These are phyloP conservation scores for Pythium inflatum DNA, from an alignment of 352 stramenopile species.

Conservation along the genomic window DNA sequence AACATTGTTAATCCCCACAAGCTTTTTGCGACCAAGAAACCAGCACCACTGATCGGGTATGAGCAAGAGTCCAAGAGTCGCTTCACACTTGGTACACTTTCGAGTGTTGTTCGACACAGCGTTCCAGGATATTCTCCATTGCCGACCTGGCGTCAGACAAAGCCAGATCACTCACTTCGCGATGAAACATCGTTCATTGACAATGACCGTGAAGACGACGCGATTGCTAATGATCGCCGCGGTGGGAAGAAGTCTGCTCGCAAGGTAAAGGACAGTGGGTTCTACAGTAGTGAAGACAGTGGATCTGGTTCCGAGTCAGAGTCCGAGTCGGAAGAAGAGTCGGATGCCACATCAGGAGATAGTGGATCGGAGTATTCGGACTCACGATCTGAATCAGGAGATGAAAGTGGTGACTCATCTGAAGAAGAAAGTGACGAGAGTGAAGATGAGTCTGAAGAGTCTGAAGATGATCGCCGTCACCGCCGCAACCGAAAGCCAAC, in stretches of 20 bases:
- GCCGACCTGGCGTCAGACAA: slow-evolving; percentile 70
- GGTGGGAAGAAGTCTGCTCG: slow-evolving; percentile 26
- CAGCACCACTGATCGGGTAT: slow-evolving; percentile 71
- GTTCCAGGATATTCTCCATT: slow-evolving; percentile 83
- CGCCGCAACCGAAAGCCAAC: slow-evolving; percentile 38
- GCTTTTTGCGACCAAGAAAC: slow-evolving; percentile 81
- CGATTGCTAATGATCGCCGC: slow-evolving; percentile 26
- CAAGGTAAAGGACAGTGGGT: slow-evolving; percentile 54
- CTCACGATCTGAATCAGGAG: slow-evolving; percentile 52
- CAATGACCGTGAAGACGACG: slow-evolving; percentile 21
- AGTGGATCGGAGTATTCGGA: slow-evolving; percentile 36
- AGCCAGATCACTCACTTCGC: slow-evolving; percentile 71
- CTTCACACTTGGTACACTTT: slow-evolving; percentile 89
- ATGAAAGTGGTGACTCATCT: slow-evolving; percentile 48
- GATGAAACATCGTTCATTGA: slow-evolving; percentile 68
- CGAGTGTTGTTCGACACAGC: slow-evolving; percentile 83
- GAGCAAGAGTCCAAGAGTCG: slow-evolving; percentile 73
- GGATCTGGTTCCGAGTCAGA: slow-evolving; percentile 42
- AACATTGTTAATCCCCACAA: slow-evolving; percentile 70
- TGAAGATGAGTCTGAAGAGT: slow-evolving; percentile 57
- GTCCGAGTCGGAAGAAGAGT: slow-evolving; percentile 43
- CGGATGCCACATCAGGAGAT: slow-evolving; percentile 35
- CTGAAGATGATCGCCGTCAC: slow-evolving; percentile 42
- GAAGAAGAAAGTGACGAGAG: slow-evolving; percentile 41
- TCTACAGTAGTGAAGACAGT: slow-evolving; percentile 74